Conservation (phyloP, 2,329 filamentous ascomycete species). For the Talaromyces islandicus region DNA sequence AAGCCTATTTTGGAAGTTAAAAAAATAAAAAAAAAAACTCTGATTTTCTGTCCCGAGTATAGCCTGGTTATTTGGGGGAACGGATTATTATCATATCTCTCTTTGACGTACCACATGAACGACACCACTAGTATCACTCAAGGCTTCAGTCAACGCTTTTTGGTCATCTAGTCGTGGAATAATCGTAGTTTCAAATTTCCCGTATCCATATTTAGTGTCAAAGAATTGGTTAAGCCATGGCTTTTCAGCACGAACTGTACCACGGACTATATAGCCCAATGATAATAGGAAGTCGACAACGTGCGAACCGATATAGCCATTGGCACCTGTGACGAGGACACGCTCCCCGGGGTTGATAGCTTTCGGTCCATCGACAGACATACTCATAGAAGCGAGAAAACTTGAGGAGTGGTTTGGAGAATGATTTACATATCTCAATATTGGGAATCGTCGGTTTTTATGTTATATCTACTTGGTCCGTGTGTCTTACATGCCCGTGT, state of each 20-base stretch:
- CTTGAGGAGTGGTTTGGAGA: no score
- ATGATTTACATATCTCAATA: no score
- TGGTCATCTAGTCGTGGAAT: background rate
- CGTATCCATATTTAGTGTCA: background rate
- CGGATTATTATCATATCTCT: background rate
- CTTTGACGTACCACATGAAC: background rate
- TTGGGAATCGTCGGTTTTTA: no score
- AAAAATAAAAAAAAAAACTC: background rate
- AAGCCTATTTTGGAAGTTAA: background rate
- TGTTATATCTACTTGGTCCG: background rate
- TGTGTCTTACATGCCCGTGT: background rate
- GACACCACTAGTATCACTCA: background rate
- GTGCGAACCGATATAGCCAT: conserved; percentile 19
- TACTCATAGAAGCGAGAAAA: no score
- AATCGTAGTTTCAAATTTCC: background rate
- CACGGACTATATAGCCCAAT: conserved; percentile 37
- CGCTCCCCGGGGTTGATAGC: no score
- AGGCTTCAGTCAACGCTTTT: background rate
- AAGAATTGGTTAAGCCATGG: conserved; percentile 25
- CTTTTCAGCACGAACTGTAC: conserved; percentile 33
- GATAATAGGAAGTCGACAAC: conserved; percentile 31
- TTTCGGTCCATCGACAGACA: no score
- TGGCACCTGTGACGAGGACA: conserved; percentile 42
- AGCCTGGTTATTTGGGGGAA: background rate
- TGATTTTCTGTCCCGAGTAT: no score